phyloP scores from a whole-genome alignment of 768 basidiomycete species.

The Hygrophorus pudorinus region DNA sequence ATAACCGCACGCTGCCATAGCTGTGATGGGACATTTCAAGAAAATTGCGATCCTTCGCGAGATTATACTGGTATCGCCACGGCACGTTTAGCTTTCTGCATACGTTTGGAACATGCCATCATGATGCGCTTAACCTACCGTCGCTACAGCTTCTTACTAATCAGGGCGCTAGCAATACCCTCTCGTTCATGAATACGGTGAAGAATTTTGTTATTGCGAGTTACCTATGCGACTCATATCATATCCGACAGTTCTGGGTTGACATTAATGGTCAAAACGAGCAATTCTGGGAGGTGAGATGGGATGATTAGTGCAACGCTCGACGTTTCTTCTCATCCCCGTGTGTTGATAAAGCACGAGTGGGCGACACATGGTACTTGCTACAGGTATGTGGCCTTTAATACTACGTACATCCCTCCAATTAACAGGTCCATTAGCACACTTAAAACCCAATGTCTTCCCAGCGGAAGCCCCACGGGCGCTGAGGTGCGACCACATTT shows the following conservation, averaged over 20 bases:
- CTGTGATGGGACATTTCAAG: constrained; percentile 34
- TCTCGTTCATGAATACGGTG: constrained; percentile 47
- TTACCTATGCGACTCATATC: neutral
- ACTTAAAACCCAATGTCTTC: constrained; percentile 46
- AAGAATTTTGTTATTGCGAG: neutral
- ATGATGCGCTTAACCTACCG: neutral
- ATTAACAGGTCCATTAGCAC: constrained; percentile 32
- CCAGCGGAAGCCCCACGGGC: constrained; percentile 45
- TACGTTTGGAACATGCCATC: neutral
- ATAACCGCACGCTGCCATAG: constrained; percentile 16
- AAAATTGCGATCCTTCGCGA: constrained; percentile 37
- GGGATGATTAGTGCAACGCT: neutral
- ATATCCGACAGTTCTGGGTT: constrained; percentile 44
- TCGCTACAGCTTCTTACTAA: constrained; percentile 37
- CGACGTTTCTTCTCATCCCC: neutral
- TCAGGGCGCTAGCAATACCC: constrained; percentile 49
- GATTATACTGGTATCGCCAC: constrained; percentile 32
- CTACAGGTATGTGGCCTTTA: constrained; percentile 24
- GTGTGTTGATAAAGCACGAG: constrained; percentile 41
- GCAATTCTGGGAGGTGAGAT: constrained; percentile 56
- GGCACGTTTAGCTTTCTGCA: constrained; percentile 17
- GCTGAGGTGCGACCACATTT: constrained; percentile 34
- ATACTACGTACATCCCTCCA: neutral
- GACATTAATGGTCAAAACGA: constrained; percentile 50
- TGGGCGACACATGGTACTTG: constrained; percentile 63